These are phyloP conservation scores for Madurella mycetomatis DNA, from an alignment of 2,329 filamentous ascomycete species.

Conservation along the genomic window DNA sequence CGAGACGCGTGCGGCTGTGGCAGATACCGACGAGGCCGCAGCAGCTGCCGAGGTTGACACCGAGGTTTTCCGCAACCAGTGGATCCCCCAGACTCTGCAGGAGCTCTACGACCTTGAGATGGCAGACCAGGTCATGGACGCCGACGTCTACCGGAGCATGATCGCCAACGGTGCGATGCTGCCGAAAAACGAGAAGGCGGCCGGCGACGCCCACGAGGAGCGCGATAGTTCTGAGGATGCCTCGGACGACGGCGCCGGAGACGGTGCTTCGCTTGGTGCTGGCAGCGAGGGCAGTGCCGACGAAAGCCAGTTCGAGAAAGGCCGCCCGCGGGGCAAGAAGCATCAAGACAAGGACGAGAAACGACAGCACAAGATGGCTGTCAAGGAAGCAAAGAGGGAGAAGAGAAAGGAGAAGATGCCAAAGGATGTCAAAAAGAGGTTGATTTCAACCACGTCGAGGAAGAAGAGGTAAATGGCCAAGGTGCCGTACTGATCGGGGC, in stretches of 20 bases:
- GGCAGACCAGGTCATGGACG: slow-evolving; percentile 68
- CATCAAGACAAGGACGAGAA: slow-evolving; percentile 92
- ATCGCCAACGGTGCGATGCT: slow-evolving; percentile 58
- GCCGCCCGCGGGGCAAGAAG: slow-evolving; percentile 70
- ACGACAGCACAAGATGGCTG: slow-evolving; percentile 75
- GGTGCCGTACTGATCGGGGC: not conserved
- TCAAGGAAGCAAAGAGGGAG: slow-evolving; percentile 94
- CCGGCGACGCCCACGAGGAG: slow-evolving; percentile 34
- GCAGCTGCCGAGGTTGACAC: slow-evolving; percentile 72
- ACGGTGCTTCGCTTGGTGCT: slow-evolving; percentile 44
- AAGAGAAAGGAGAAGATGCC: slow-evolving; percentile 94
- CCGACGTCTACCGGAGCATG: slow-evolving; percentile 81
- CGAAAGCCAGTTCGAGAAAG: slow-evolving; percentile 59
- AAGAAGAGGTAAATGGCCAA: slow-evolving; percentile 53
- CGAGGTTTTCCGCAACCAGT: slow-evolving; percentile 91
- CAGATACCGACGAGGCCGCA: slow-evolving; percentile 30
- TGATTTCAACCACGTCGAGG: slow-evolving; percentile 60
- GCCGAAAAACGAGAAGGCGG: slow-evolving; percentile 37
- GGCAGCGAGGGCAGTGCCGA: slow-evolving; percentile 42
- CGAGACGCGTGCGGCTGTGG: slow-evolving; percentile 46
- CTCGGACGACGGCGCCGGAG: slow-evolving; percentile 41
- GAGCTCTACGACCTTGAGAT: slow-evolving; percentile 96
- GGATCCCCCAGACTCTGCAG: slow-evolving; percentile 91
- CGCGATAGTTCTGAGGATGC: slow-evolving; percentile 35
- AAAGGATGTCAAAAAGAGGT: slow-evolving; percentile 89